phyloP scores from a whole-genome alignment of 495 filamentous ascomycete genomes.

The Tuber aestivum region DNA sequence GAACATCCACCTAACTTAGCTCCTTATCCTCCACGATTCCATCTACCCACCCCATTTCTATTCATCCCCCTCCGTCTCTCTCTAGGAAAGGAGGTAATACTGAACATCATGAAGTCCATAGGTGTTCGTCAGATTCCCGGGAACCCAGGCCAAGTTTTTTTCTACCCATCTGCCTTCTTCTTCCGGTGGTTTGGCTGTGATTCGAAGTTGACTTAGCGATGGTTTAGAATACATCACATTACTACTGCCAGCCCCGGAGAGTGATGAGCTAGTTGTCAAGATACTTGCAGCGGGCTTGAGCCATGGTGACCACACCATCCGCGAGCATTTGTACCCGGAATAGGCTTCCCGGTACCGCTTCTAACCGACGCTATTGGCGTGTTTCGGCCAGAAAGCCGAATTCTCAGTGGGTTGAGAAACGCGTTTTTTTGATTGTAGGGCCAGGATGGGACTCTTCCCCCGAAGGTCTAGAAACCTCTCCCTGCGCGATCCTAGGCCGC shows the following conservation, averaged over 20 bases:
- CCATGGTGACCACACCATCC: slow-evolving; percentile 87
- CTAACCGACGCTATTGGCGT: slow-evolving; percentile 72
- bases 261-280: slow-evolving; percentile 60
- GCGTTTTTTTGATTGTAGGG: slow-evolving; percentile 67
- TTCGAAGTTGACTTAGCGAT: neutral
- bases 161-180: slow-evolving; percentile 57
- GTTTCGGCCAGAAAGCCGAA: slow-evolving; percentile 55
- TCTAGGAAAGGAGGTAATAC: neutral
- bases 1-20: neutral
- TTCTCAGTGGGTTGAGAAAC: slow-evolving; percentile 54
- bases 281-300: slow-evolving; percentile 75
- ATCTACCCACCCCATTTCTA: neutral
- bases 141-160: slow-evolving; percentile 85
- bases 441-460: slow-evolving; percentile 67
- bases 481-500: slow-evolving; percentile 67
- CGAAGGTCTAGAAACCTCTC: slow-evolving; percentile 62
- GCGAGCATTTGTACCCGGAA: slow-evolving; percentile 79
- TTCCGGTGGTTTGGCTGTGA: neutral
- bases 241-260: slow-evolving; percentile 55
- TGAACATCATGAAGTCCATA: slow-evolving; percentile 31
- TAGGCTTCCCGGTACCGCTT: slow-evolving; percentile 67
- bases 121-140: slow-evolving; percentile 54
- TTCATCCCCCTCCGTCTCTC: neutral
- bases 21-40: neutral
- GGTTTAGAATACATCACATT: slow-evolving; percentile 33